Conservation (phyloP, 352 stramenopile species). For the Globisporangium paddicum region DNA sequence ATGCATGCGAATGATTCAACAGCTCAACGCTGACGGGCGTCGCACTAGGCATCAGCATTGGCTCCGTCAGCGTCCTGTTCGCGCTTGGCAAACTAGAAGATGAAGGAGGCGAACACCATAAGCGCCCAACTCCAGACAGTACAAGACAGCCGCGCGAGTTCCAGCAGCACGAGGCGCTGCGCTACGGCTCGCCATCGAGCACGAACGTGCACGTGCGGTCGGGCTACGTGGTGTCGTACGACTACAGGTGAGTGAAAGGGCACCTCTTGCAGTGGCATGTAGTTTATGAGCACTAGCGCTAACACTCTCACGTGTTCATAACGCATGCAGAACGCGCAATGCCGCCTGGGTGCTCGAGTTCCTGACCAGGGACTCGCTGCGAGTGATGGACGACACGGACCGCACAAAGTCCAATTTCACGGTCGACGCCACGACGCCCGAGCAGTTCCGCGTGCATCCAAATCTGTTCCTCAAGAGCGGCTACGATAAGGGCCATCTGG, state of each 20-base stretch:
- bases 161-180: slow-evolving; percentile 59
- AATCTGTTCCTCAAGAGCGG: slow-evolving; percentile 88
- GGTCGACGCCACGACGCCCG: slow-evolving; percentile 64
- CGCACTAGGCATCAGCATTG: slow-evolving; percentile 47
- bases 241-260: slow-evolving; percentile 63
- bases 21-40: slow-evolving; percentile 41
- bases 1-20: not conserved
- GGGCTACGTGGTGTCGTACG: slow-evolving; percentile 83
- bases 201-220: slow-evolving; percentile 67
- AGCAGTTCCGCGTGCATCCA: slow-evolving; percentile 83
- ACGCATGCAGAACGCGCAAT: slow-evolving; percentile 57
- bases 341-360: slow-evolving; percentile 84
- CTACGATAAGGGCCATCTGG: slow-evolving; percentile 95
- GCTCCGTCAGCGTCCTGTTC: slow-evolving; percentile 36
- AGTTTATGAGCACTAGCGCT: not conserved
- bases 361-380: slow-evolving; percentile 67
- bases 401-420: slow-evolving; percentile 86
- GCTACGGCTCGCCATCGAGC: slow-evolving; percentile 63
- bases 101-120: not conserved
- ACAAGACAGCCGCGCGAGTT: slow-evolving; percentile 6
- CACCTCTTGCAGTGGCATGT: not conserved
- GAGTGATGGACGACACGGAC: slow-evolving; percentile 61
- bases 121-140: slow-evolving; percentile 1
- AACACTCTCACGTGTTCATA: not conserved
- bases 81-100: slow-evolving; percentile 29